A percentile compares a stretch with the other conserved stretches of the same genome.
phyloP scores from a whole-genome alignment of 2,329 filamentous ascomycete genomes.

The Trichoderma gracile region DNA sequence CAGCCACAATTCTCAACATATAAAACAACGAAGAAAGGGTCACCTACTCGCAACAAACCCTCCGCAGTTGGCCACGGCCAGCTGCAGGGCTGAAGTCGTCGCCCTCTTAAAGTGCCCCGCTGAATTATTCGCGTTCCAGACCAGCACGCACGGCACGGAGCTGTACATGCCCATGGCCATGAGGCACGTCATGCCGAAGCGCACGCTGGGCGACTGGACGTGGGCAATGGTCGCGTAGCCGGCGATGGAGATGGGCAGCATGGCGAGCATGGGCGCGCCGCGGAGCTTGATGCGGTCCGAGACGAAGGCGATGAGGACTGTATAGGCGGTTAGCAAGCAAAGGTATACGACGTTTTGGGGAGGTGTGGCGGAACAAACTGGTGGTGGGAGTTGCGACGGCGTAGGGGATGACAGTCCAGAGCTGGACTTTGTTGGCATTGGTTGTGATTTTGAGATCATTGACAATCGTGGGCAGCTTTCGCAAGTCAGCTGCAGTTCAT shows the following conservation, averaged over 20 bases:
- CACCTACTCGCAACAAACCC: constrained; percentile 63
- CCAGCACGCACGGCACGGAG: constrained; percentile 62
- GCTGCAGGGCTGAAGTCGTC: constrained; percentile 64
- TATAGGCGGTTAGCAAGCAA: background rate
- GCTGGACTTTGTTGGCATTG: constrained; percentile 58
- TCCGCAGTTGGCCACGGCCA: constrained; percentile 66
- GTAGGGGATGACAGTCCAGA: constrained; percentile 66
- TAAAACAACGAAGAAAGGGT: too few relatives aligned
- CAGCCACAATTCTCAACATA: too few relatives aligned
- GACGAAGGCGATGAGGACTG: constrained; percentile 55
- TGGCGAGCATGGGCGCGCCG: constrained; percentile 63
- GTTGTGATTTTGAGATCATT: constrained; percentile 55
- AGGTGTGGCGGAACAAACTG: constrained; percentile 38
- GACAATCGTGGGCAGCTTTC: constrained; percentile 65
- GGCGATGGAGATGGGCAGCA: constrained; percentile 62
- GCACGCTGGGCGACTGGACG: constrained; percentile 50
- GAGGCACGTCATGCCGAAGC: constrained; percentile 67
- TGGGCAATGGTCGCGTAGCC: constrained; percentile 66
- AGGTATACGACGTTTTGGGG: background rate
- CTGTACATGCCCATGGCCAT: constrained; percentile 67
- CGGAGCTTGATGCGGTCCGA: constrained; percentile 62
- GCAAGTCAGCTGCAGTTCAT: background rate
- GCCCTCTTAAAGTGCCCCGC: constrained; percentile 70
- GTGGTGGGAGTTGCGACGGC: constrained; percentile 59
- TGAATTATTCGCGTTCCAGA: constrained; percentile 68